phyloP scores from a whole-genome alignment of 75 land plant genomes.

The Picea glauca region DNA sequence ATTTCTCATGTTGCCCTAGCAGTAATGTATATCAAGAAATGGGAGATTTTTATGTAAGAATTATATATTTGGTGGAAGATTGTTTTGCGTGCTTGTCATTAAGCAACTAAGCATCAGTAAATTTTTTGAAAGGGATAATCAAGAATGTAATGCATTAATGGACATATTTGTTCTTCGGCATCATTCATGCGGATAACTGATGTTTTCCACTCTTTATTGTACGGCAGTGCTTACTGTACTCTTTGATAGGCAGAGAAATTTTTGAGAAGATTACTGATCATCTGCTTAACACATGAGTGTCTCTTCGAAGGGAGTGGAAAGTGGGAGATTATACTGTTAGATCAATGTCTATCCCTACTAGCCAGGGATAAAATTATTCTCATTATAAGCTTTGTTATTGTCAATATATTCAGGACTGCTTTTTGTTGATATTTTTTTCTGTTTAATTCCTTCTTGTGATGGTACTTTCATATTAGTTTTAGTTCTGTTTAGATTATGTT shows the following conservation, averaged over 20 bases:
- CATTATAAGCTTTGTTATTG: background rate
- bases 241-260: background rate
- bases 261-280: background rate
- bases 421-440: background rate
- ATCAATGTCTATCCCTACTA: background rate
- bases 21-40: slow-evolving; percentile 11
- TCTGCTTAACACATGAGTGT: background rate
- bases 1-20: slow-evolving; percentile 1
- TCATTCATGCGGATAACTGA: background rate
- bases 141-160: background rate
- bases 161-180: background rate
- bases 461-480: too few relatives aligned
- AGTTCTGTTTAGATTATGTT: too few relatives aligned
- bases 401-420: background rate
- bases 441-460: background rate
- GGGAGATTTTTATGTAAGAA: background rate
- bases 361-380: background rate
- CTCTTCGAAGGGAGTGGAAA: background rate
- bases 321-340: background rate
- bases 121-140: background rate
- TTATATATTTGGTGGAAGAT: slow-evolving; percentile 2
- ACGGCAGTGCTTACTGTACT: background rate
- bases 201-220: background rate
- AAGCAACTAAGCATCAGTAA: background rate
- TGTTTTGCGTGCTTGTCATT: background rate